Evolutionary conservation across 1,139 yeast genomes (phyloP).

Genomic region (Nakaseomyces sp.): DNA sequence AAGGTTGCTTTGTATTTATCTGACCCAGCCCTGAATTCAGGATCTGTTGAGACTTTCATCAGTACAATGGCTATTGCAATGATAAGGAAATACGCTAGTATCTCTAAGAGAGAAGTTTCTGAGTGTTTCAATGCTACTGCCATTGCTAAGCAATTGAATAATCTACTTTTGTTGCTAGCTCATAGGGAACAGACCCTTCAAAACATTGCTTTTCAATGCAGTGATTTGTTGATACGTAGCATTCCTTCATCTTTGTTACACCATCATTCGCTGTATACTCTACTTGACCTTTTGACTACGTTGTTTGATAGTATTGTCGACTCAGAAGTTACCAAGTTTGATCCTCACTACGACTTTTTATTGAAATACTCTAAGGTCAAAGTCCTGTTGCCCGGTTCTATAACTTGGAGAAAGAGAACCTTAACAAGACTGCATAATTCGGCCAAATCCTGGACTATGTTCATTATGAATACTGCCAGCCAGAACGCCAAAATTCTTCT

Average conservation of each 20-base stretch:
- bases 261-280: slow-evolving; percentile 59
- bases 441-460: slow-evolving; percentile 59
- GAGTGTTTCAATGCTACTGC: slow-evolving; percentile 44
- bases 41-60: slow-evolving; percentile 62
- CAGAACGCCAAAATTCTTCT: slow-evolving; percentile 72
- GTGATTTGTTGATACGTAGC: slow-evolving; percentile 55
- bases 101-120: slow-evolving; percentile 30
- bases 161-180: slow-evolving; percentile 62
- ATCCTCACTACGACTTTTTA: slow-evolving; percentile 63
- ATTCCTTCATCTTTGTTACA: slow-evolving; percentile 82
- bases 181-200: slow-evolving; percentile 72
- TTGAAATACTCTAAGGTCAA: slow-evolving; percentile 54
- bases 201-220: slow-evolving; percentile 70
- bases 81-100: slow-evolving; percentile 44
- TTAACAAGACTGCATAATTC: slow-evolving; percentile 49
- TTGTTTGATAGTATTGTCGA: slow-evolving; percentile 75
- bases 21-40: slow-evolving; percentile 63
- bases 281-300: slow-evolving; percentile 71
- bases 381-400: slow-evolving; percentile 68
- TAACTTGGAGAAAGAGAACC: slow-evolving; percentile 65
- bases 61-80: slow-evolving; percentile 56
- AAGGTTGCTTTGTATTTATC: slow-evolving; percentile 67
- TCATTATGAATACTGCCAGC: slow-evolving; percentile 46
- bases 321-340: slow-evolving; percentile 79
- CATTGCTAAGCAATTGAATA: slow-evolving; percentile 64